These are phyloP conservation scores for Suhomyces vadensis DNA, from an alignment of 805 yeast species.

Conservation along the genomic window DNA sequence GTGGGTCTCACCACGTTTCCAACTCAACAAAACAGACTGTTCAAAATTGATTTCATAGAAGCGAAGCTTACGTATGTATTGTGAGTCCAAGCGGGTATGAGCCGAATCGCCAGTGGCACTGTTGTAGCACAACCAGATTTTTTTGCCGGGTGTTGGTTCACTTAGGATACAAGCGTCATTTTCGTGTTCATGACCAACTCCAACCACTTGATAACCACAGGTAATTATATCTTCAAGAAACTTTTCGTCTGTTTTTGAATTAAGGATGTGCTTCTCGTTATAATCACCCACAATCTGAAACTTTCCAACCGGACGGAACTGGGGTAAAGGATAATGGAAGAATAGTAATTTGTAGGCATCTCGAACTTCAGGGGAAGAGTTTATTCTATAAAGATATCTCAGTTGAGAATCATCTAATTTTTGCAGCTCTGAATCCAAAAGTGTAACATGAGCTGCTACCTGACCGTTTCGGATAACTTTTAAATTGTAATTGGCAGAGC, in stretches of 20 bases:
- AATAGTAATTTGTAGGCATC: slow-evolving; percentile 32
- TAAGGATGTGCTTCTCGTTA: slow-evolving; percentile 37
- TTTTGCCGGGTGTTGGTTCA: slow-evolving; percentile 13
- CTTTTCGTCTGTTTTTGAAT: slow-evolving; percentile 28
- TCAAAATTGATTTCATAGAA: slow-evolving; percentile 36
- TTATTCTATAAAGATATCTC: slow-evolving; percentile 31
- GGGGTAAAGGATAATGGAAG: slow-evolving; percentile 44
- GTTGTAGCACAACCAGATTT: slow-evolving; percentile 41
- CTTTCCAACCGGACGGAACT: slow-evolving; percentile 40
- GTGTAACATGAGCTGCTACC: slow-evolving; percentile 29
- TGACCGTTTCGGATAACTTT: slow-evolving; percentile 18
- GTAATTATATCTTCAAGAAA: slow-evolving; percentile 35
- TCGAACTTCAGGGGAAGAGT: not conserved
- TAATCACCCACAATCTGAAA: slow-evolving; percentile 41
- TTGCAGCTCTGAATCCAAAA: slow-evolving; percentile 35
- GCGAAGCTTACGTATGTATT: slow-evolving; percentile 35
- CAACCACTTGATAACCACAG: slow-evolving; percentile 37
- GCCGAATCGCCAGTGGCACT: slow-evolving; percentile 42
- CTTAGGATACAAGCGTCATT: slow-evolving; percentile 43
- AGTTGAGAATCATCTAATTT: slow-evolving; percentile 34
- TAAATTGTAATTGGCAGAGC: slow-evolving; percentile 39
- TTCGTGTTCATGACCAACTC: slow-evolving; percentile 47
- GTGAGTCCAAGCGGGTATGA: slow-evolving; percentile 23
- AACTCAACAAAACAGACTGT: slow-evolving; percentile 28
- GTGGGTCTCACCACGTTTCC: slow-evolving; percentile 35